Base-by-base conservation (phyloP, 345 rosid species). In the Corchorus capsularis region DNA sequence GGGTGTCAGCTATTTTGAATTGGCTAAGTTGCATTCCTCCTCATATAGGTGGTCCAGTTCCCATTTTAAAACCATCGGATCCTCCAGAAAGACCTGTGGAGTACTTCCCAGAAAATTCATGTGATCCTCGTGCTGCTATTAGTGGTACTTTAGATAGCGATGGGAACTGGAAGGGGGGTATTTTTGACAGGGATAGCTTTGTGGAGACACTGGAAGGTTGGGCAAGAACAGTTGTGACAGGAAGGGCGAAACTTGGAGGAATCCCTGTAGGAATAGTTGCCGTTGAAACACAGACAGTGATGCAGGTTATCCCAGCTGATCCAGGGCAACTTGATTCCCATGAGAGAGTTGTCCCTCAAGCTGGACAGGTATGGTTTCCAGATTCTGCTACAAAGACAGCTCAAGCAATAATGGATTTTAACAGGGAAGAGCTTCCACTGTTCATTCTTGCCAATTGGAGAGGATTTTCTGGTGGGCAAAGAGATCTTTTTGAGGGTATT, bases 311-410 rank as follows among this genome's bases (percentile, higher is more conserved):
- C 78, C 99, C 99, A 59, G 98, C 99, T 41, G 99, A 96, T 81
- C 99, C 99, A 10, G 99, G 99, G 70, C 99, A 94, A 84, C 97
- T 94, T 11, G 99, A 96, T 86, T 96, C 99, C 81, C 98, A 96
- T 78, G 99, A 96, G 83, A 86, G 97, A 83, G 95, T 96, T 56
- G 99, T 94, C 72, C 97, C 99, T 1, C 98, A 94, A 86, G 99
- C 99, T 72, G 99, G 99, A 69, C 99, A 96, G 86, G 99, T 96
- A 75, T 96, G 99, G 99, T 96, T 96, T 82, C 99, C 99, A 35
- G 99, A 94, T 89, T 96, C 99, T 39, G 99, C 99, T 6, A 85
- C 88, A 74, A 96, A 96, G 89, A 96, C 98, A 15, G 97, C 98
- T 64, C 99, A 96, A 82, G 98, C 99, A 1, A 82, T 96, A 74